These are phyloP conservation scores for Penicillium crustosum DNA, from an alignment of 2,329 filamentous ascomycete genomes.

Conservation along the genomic window DNA sequence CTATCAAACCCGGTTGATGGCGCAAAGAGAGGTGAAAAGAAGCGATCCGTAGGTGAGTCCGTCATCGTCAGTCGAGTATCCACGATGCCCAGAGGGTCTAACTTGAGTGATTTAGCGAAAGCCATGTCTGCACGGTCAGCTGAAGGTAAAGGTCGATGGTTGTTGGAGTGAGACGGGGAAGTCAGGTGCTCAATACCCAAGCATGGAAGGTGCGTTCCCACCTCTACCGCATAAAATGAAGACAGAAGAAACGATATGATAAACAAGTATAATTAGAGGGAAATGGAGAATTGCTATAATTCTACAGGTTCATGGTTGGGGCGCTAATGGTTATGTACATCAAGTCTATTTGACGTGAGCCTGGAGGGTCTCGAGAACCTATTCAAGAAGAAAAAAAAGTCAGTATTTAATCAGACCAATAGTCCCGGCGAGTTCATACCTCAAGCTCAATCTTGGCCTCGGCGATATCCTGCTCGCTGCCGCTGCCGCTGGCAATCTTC, in stretches of 20 bases:
- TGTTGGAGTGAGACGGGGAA: background rate
- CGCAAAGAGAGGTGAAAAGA: slow-evolving; percentile 14
- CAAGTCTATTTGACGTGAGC: slow-evolving; percentile 49
- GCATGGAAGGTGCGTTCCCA: slow-evolving; percentile 17
- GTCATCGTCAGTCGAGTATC: slow-evolving; percentile 22
- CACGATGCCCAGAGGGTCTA: slow-evolving; percentile 16
- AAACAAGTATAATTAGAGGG: slow-evolving; percentile 15
- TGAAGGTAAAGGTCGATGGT: background rate
- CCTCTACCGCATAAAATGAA: slow-evolving; percentile 10
- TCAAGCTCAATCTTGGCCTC: slow-evolving; percentile 99
- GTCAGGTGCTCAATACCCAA: background rate
- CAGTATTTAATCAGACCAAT: slow-evolving; percentile 5
- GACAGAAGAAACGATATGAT: slow-evolving; percentile 16
- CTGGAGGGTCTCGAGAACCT: slow-evolving; percentile 53
- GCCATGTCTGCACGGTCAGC: slow-evolving; percentile 10
- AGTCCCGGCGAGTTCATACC: slow-evolving; percentile 55
- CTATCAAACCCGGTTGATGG: slow-evolving; percentile 12
- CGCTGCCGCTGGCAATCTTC: slow-evolving; percentile 86
- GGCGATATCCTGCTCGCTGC: slow-evolving; percentile 95
- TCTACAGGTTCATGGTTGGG: slow-evolving; percentile 40
- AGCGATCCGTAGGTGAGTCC: slow-evolving; percentile 6
- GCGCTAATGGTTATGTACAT: slow-evolving; percentile 43
- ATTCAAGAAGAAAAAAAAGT: slow-evolving; percentile 11
- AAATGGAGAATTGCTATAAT: slow-evolving; percentile 39
- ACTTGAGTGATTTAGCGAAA: slow-evolving; percentile 14